Evolutionary conservation across 2,329 filamentous ascomycete species (phyloP).

Genomic region (Zarea fungicola): DNA sequence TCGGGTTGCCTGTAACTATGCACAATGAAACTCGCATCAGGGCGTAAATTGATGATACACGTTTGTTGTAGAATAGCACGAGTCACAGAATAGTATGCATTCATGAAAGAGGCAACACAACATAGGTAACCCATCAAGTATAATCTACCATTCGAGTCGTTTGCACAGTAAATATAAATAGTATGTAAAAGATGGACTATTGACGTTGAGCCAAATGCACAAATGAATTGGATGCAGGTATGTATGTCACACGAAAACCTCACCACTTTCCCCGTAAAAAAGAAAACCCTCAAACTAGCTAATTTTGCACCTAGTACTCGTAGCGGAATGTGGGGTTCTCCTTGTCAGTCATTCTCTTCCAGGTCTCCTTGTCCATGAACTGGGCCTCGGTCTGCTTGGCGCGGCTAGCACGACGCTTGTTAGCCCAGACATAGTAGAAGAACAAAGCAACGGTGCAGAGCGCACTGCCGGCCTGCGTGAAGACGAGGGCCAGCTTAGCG

Average conservation of each 20-base stretch:
- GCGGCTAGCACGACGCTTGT: slow-evolving; percentile 31
- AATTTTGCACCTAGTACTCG: slow-evolving; percentile 28
- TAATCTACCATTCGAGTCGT: no score
- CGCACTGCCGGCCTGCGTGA: slow-evolving; percentile 5
- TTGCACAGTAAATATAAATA: no score
- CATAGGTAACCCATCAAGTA: no score
- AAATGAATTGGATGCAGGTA: no score
- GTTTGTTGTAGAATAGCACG: no score
- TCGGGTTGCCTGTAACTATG: no score
- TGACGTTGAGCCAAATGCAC: no score
- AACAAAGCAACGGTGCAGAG: slow-evolving; percentile 22
- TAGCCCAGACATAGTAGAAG: slow-evolving; percentile 46
- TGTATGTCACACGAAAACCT: background rate
- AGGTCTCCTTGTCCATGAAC: slow-evolving; percentile 38
- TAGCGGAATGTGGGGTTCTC: slow-evolving; percentile 56
- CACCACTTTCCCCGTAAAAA: background rate
- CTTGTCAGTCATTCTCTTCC: slow-evolving; percentile 47
- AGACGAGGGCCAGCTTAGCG: slow-evolving; percentile 25
- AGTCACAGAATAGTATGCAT: no score
- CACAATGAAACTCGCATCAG: no score
- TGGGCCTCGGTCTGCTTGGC: slow-evolving; percentile 34
- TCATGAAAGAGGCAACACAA: no score
- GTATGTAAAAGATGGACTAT: no score
- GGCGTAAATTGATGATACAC: no score
- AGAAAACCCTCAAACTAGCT: background rate